Evolutionary conservation across 73 alveolate genomes (phyloP).

Genomic region (Diophrys sp.): DNA sequence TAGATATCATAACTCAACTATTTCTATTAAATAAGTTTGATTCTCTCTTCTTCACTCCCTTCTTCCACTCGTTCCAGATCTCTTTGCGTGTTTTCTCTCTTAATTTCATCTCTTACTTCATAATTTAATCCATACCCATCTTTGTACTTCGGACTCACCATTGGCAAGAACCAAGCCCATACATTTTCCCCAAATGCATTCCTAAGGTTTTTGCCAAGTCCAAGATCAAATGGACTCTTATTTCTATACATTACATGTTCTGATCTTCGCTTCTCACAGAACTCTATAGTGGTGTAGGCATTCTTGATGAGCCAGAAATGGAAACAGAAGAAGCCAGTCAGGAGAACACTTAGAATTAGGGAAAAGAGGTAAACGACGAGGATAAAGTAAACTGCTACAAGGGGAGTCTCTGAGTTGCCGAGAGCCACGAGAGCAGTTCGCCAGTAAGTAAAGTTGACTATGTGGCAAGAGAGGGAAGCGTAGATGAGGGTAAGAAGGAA

Average conservation of each 20-base stretch:
- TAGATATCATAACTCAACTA: neutral
- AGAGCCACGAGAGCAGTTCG: neutral
- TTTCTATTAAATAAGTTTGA: neutral
- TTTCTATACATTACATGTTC: neutral
- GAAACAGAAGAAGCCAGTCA: slow-evolving; percentile 47
- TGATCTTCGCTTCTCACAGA: slow-evolving; percentile 63
- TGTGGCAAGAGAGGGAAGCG: slow-evolving; percentile 12
- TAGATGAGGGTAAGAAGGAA: slow-evolving; percentile 56
- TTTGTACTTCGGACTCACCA: neutral
- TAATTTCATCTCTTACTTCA: neutral
- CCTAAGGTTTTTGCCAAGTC: neutral
- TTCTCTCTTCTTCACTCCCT: neutral
- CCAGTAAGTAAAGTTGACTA: slow-evolving; percentile 34
- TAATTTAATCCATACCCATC: neutral
- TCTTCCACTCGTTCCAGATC: neutral
- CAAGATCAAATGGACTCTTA: neutral
- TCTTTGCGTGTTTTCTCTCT: neutral
- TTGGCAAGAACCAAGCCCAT: neutral
- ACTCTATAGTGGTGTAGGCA: slow-evolving; percentile 67
- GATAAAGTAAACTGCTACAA: slow-evolving; percentile 4
- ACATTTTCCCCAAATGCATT: neutral
- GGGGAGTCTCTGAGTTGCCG: neutral
- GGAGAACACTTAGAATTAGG: slow-evolving; percentile 14
- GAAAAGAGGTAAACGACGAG: slow-evolving; percentile 23
- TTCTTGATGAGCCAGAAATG: slow-evolving; percentile 49